Evolutionary conservation across 768 basidiomycete genomes (phyloP), one percentile per base, ranked within the genome.

Genomic region (Leccinum boreale): DNA sequence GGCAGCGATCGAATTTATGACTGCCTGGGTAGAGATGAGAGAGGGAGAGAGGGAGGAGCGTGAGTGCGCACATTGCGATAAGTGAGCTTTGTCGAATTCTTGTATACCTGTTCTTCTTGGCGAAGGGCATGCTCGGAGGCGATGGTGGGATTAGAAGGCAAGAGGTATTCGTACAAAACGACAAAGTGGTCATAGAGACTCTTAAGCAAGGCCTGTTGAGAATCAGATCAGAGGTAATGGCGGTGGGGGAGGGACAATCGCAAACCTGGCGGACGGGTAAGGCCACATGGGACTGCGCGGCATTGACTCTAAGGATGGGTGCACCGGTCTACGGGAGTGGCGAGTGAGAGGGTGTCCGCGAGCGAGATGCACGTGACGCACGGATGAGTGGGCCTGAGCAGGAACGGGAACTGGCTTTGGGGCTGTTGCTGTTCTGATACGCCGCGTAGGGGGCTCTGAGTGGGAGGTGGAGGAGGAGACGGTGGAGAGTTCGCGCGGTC

Each of bases 61-160:
- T 6, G 33, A 26, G 35, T 44, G 65, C 83, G 61, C 67, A 90
- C 91, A 75, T 89, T 89, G 51, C 92, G 88, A 72, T 96, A 96
- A 0, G 92, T 92, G 49, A 83, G 70, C 71, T 90, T 92, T 53
- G 79, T 87, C 0, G 89, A 83, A 59, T 83, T 85, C 24, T 77
- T 78, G 72, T 93, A 94, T 0, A 93, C 79, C 58, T 92, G 87
- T 33, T 83, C 81, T 66, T 96, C 94, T 65, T 96, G 92, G 50
- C 76, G 81, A 10, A 93, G 79, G 4, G 94, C 85, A 73, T 96
- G 89, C 53, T 92, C 85, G 0, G 85, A 74, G 0, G 92, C 89
- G 19, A 94, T 70, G 23, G 78, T 74, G 0, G 89, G 85, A 58
- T 86, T 78, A 14, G 72, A 57, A 3, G 81, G 71, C 3, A 82